phyloP scores from a whole-genome alignment of 306 rosid species.

The Vachellia pachyceras region DNA sequence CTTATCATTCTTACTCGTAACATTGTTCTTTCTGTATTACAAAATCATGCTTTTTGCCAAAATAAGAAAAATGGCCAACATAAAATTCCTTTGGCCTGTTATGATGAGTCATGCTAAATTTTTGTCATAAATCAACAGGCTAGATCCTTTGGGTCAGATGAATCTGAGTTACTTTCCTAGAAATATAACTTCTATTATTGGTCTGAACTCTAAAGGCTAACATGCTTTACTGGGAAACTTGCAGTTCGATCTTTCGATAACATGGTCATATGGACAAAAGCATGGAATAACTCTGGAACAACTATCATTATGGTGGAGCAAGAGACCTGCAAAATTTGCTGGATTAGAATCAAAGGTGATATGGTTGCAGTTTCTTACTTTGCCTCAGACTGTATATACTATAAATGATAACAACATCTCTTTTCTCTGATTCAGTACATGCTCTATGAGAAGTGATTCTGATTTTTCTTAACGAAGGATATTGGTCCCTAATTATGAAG shows the following conservation, averaged over 20 bases:
- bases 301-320: constrained; percentile 87
- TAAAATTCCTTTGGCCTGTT: constrained; percentile 9
- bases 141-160: constrained; percentile 34
- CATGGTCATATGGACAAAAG: constrained; percentile 84
- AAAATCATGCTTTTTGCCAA: not conserved
- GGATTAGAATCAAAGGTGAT: constrained; percentile 79
- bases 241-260: constrained; percentile 86
- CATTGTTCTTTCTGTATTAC: not conserved
- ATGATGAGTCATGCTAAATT: constrained; percentile 4
- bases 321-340: constrained; percentile 81
- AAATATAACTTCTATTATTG: constrained; percentile 4
- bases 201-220: constrained; percentile 23
- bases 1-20: not conserved
- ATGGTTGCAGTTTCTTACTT: constrained; percentile 23
- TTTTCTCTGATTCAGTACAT: constrained; percentile 1
- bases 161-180: constrained; percentile 11
- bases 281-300: constrained; percentile 80
- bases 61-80: not conserved
- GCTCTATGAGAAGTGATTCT: not conserved
- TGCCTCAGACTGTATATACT: constrained; percentile 14
- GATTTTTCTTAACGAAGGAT: not conserved
- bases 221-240: constrained; percentile 35
- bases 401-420: constrained; percentile 7
- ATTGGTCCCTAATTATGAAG: not conserved
- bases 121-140: constrained; percentile 27